phyloP scores from a whole-genome alignment of 257 asterid species.

The Solanum corneliomulleri region DNA sequence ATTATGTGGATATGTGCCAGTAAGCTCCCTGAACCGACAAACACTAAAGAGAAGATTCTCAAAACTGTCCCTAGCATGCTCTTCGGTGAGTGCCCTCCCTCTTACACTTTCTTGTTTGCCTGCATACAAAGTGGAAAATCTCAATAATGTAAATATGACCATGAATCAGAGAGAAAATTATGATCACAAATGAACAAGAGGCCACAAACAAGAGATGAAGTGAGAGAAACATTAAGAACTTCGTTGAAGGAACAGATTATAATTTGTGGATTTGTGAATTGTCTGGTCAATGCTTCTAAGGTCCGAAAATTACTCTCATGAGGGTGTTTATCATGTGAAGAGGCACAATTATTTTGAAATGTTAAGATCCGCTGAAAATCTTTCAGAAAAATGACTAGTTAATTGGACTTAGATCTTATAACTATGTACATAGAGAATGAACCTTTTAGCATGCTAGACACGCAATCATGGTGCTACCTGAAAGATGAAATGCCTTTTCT shows the following conservation, averaged over 20 bases:
- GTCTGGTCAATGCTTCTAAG: not conserved
- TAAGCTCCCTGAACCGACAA: conserved; percentile 92
- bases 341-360: not conserved
- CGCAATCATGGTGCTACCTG: not conserved
- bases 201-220: not conserved
- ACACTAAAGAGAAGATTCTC: conserved; percentile 47
- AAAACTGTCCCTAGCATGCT: conserved; percentile 20
- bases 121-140: conserved; percentile 11
- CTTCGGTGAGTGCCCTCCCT: conserved; percentile 70
- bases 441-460: not conserved
- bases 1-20: conserved; percentile 78
- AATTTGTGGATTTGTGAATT: not conserved
- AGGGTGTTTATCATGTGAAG: not conserved
- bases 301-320: not conserved
- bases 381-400: not conserved
- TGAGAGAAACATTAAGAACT: not conserved
- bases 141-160: not conserved
- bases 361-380: not conserved
- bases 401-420: not conserved
- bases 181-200: not conserved
- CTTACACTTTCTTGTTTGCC: conserved; percentile 61
- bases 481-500: not conserved
- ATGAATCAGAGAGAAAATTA: not conserved
- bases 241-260: not conserved
- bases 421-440: not conserved